Evolutionary conservation across 306 rosid species (phyloP).

Genomic region (Pterocarpus macrocarpus): DNA sequence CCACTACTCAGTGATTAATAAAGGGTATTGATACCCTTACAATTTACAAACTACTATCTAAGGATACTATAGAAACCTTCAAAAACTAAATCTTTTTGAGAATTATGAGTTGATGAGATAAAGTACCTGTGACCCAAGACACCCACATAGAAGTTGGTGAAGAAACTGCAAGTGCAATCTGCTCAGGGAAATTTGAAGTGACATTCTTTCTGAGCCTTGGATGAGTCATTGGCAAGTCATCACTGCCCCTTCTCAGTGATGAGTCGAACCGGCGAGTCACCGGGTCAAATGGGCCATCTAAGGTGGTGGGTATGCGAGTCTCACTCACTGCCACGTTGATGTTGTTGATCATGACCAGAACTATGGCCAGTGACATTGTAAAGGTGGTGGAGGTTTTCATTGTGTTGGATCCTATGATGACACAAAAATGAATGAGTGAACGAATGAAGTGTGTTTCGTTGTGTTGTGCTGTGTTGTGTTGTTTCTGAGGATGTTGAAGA

Average conservation of each 20-base stretch:
- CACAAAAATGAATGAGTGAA: conserved; percentile 1
- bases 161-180: conserved; percentile 84
- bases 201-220: conserved; percentile 87
- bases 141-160: conserved; percentile 86
- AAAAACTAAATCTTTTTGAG: not conserved
- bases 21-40: not conserved
- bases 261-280: conserved; percentile 74
- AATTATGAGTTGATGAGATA: conserved; percentile 28
- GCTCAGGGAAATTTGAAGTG: conserved; percentile 77
- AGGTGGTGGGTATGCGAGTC: conserved; percentile 71
- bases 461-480: not conserved
- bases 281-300: conserved; percentile 88
- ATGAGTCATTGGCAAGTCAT: conserved; percentile 87
- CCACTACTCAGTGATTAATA: not conserved
- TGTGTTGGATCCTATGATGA: conserved; percentile 7
- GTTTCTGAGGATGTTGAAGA: not conserved
- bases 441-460: not conserved
- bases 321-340: conserved; percentile 47
- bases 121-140: conserved; percentile 93
- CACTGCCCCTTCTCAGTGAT: conserved; percentile 74
- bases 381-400: conserved; percentile 51
- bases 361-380: conserved; percentile 46
- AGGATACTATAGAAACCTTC: not conserved
- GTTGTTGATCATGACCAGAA: conserved; percentile 40
- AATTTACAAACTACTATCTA: not conserved